Percentiles rank a stretch among this genome's conserved stretches.
Evolutionary conservation across 2,329 filamentous ascomycete species (phyloP).

Genomic region (Cladophialophora exuberans): DNA sequence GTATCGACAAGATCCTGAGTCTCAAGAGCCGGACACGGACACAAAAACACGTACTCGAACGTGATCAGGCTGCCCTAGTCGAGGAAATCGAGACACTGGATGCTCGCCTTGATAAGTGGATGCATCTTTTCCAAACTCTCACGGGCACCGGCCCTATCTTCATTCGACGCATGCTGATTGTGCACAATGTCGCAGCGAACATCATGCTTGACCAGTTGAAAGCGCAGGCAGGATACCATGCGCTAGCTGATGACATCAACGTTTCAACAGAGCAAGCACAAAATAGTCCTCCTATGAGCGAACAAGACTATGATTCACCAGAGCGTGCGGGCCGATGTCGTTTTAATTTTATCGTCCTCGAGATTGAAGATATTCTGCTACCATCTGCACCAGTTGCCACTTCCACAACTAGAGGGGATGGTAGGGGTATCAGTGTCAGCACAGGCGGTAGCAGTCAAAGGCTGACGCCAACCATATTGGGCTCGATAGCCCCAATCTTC

Average conservation of each 20-base stretch:
- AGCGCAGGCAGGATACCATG: not conserved
- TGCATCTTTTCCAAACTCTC: constrained; percentile 23
- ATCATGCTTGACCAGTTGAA: constrained; percentile 20
- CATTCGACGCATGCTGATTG: constrained; percentile 20
- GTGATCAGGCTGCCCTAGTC: constrained; percentile 1
- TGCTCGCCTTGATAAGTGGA: constrained; percentile 20
- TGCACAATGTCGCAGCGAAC: constrained; percentile 22
- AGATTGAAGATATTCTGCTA: constrained; percentile 25
- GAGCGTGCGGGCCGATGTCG: constrained; percentile 7
- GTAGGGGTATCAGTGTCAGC: too few species aligned
- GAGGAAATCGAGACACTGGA: constrained; percentile 18
- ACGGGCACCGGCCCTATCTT: constrained; percentile 17
- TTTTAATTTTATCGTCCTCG: constrained; percentile 15
- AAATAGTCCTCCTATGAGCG: too few species aligned
- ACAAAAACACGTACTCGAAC: not conserved
- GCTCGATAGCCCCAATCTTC: constrained; percentile 24
- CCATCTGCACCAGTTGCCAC: too few species aligned
- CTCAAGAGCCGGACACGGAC: constrained; percentile 1
- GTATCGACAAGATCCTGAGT: constrained; percentile 14
- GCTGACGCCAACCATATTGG: constrained; percentile 1
- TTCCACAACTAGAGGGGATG: too few species aligned
- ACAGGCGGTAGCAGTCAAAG: too few species aligned
- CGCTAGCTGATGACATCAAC: too few species aligned
- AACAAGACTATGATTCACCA: not conserved
- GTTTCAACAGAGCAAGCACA: too few species aligned